phyloP scores from a whole-genome alignment of 768 basidiomycete species.

The Hygrocybe punicea region DNA sequence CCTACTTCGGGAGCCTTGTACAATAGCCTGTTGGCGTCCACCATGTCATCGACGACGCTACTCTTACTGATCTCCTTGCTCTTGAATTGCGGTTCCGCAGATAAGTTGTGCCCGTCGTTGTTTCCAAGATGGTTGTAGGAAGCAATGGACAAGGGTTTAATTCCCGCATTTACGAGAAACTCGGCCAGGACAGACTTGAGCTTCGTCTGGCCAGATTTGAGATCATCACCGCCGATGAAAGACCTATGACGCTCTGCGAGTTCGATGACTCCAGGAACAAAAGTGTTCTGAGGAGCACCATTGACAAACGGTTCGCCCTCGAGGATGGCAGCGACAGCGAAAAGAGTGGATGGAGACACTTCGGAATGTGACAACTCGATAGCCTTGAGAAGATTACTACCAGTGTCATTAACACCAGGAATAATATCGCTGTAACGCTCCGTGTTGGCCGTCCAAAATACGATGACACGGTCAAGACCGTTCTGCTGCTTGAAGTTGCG shows the following conservation, averaged over 20 bases:
- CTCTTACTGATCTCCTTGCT: constrained; percentile 99
- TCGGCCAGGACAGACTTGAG: constrained; percentile 96
- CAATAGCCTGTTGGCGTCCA: constrained; percentile 80
- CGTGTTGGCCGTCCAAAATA: constrained; percentile 99
- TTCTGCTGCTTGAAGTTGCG: constrained; percentile 86
- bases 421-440: constrained; percentile 96
- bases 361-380: constrained; percentile 86
- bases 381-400: constrained; percentile 76
- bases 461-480: constrained; percentile 79
- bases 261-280: constrained; percentile 90
- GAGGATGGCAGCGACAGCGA: constrained; percentile 92
- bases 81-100: constrained; percentile 89
- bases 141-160: constrained; percentile 95
- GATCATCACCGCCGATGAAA: constrained; percentile 97
- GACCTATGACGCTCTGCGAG: constrained; percentile 85
- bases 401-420: constrained; percentile 92
- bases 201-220: constrained; percentile 97
- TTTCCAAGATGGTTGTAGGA: constrained; percentile 99
- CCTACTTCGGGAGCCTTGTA: constrained; percentile 76
- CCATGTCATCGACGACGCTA: constrained; percentile 98
- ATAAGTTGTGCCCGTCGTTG: constrained; percentile 93
- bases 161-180: constrained; percentile 97
- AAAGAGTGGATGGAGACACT: constrained; percentile 94
- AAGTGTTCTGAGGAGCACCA: constrained; percentile 98
- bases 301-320: constrained; percentile 96